A percentile compares a stretch with the other conserved stretches of the same genome.
Conservation (phyloP, 2,329 filamentous ascomycete genomes). For the Talaromyces sp. region DNA sequence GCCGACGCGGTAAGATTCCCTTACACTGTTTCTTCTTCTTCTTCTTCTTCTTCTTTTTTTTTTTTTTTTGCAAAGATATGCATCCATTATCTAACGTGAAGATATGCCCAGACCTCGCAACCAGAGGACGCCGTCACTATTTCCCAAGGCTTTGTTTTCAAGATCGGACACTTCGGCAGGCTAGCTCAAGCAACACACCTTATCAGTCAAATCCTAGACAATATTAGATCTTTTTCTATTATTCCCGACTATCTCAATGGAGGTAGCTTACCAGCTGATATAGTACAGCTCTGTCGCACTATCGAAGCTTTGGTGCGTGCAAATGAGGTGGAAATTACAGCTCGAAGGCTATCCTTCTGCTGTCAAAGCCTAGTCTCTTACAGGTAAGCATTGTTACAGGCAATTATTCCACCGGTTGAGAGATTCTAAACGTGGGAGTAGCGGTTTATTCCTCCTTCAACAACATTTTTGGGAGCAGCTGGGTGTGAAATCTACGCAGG, state of each 20-base stretch:
- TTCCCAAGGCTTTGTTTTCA: slow-evolving; percentile 10
- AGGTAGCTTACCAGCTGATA: neutral
- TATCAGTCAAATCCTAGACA: slow-evolving; percentile 3
- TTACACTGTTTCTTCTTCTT: neutral
- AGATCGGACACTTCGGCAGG: slow-evolving; percentile 9
- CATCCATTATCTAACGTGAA: neutral
- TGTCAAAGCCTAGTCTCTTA: slow-evolving; percentile 10
- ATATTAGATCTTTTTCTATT: neutral
- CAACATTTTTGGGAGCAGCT: slow-evolving; percentile 8
- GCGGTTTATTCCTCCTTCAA: slow-evolving; percentile 8
- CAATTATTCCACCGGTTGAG: neutral
- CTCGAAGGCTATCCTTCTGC: slow-evolving; percentile 5
- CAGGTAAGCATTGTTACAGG: neutral
- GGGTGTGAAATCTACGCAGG: neutral
- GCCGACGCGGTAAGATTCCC: neutral
- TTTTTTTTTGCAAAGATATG: neutral
- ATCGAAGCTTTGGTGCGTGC: slow-evolving; percentile 13
- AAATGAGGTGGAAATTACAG: slow-evolving; percentile 13
- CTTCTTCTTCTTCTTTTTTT: no score
- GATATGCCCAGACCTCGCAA: neutral
- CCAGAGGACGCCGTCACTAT: slow-evolving; percentile 7
- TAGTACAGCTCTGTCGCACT: slow-evolving; percentile 7
- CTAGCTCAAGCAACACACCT: slow-evolving; percentile 14
- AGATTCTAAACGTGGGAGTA: neutral
- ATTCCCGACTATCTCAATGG: neutral